Conservation (phyloP, 768 basidiomycete species). For the Trametes coccinea region DNA sequence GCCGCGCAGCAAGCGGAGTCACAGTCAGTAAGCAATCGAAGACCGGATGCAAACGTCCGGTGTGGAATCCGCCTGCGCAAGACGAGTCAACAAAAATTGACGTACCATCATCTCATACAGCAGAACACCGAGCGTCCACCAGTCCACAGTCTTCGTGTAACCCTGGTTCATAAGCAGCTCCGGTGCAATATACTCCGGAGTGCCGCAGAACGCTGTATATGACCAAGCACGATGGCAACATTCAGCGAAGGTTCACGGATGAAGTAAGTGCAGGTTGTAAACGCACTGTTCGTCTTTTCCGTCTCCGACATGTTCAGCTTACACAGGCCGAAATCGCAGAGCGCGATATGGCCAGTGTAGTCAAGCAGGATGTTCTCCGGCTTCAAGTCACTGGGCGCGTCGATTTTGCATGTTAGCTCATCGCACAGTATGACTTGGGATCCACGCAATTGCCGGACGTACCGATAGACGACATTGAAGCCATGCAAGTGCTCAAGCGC, state of each 20-base stretch:
- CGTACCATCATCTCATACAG: conserved; percentile 94
- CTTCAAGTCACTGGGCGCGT: conserved; percentile 74
- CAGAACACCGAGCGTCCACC: conserved; percentile 97
- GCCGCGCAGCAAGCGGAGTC: not conserved
- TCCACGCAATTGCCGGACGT: conserved; percentile 23
- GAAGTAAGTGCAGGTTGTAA: not conserved
- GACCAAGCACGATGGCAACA: conserved; percentile 14
- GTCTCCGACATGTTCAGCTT: conserved; percentile 97
- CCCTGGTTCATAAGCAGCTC: conserved; percentile 96
- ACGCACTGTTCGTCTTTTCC: conserved; percentile 93
- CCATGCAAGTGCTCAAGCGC: conserved; percentile 95
- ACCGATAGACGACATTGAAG: conserved; percentile 99
- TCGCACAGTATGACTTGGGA: not conserved
- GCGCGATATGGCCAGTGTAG: conserved; percentile 95
- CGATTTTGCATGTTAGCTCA: not conserved
- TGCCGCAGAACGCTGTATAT: conserved; percentile 87
- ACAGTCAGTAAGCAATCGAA: not conserved
- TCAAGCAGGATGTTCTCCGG: conserved; percentile 98
- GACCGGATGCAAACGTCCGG: not conserved
- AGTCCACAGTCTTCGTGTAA: conserved; percentile 97
- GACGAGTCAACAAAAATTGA: not conserved
- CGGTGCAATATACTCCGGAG: conserved; percentile 97
- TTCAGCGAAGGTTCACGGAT: conserved; percentile 10
- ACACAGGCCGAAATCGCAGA: conserved; percentile 98
- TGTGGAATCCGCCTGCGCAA: not conserved